Conservation (phyloP, 192 early-diverging fungal genomes). For the Backusella morwellensis region DNA sequence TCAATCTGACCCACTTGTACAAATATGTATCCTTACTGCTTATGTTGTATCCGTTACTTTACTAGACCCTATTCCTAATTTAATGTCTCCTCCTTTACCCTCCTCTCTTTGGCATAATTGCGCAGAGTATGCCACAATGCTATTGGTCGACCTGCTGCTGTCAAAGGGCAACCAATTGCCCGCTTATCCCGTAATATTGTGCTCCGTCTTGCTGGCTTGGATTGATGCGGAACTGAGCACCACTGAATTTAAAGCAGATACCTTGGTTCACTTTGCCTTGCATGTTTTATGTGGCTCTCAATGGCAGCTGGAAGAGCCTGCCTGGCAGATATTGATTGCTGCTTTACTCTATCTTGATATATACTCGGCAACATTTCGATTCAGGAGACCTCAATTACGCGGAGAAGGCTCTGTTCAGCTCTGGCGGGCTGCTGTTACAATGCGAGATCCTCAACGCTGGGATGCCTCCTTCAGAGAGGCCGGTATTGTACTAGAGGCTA, state of each 20-base stretch:
- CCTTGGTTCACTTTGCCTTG: constrained; percentile 1
- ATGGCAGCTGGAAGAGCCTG: background rate
- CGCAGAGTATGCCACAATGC: background rate
- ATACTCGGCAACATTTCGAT: constrained; percentile 8
- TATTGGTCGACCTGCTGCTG: background rate
- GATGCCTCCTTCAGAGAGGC: background rate
- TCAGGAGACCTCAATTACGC: background rate
- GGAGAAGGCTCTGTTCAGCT: background rate
- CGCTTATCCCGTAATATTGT: background rate
- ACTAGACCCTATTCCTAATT: background rate
- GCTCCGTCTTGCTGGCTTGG: constrained; percentile 6
- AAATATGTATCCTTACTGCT: constrained; percentile 6
- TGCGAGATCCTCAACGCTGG: background rate
- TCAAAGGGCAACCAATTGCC: background rate
- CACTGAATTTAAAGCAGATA: background rate
- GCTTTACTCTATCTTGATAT: constrained; percentile 23
- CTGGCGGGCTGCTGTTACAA: background rate
- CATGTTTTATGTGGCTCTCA: background rate
- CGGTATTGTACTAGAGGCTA: constrained; percentile 8
- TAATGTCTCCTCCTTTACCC: background rate
- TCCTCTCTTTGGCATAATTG: background rate
- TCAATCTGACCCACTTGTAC: background rate
- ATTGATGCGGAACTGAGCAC: background rate
- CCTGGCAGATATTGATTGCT: constrained; percentile 7
- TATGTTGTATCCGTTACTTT: background rate